Conservation (phyloP, 768 basidiomycete species). For the Lactarius sp. region DNA sequence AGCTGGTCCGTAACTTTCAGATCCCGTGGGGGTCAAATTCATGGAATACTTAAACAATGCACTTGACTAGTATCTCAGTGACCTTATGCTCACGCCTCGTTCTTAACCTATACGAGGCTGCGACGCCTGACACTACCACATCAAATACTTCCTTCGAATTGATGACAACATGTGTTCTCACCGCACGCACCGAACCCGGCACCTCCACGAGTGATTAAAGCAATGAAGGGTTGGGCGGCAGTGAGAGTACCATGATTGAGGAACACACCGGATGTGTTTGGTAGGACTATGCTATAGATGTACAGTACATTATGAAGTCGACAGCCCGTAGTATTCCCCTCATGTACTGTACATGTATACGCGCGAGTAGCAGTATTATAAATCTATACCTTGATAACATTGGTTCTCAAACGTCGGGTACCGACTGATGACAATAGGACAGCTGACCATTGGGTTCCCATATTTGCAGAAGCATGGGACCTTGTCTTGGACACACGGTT, state of each 20-base stretch:
- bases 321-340: too few relatives aligned
- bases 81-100: slow-evolving; percentile 52
- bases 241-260: neutral
- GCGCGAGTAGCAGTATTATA: too few relatives aligned
- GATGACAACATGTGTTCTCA: slow-evolving; percentile 27
- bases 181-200: slow-evolving; percentile 22
- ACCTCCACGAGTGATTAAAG: neutral
- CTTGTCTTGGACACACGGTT: too few relatives aligned
- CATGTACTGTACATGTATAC: too few relatives aligned
- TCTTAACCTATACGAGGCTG: slow-evolving; percentile 48
- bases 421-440: too few relatives aligned
- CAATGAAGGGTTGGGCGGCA: neutral
- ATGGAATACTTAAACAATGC: neutral
- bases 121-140: slow-evolving; percentile 13
- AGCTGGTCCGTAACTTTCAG: slow-evolving; percentile 37
- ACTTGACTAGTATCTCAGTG: slow-evolving; percentile 40
- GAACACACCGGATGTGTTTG: neutral
- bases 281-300: neutral
- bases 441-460: too few relatives aligned
- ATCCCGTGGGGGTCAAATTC: neutral
- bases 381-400: neutral
- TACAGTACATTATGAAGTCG: neutral
- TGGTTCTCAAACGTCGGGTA: neutral
- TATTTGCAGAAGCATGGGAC: too few relatives aligned
- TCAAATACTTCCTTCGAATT: neutral